Evolutionary conservation across 2,329 filamentous ascomycete genomes (phyloP), one percentile per base, ranked within the genome.

Genomic region (Fusarium torreyae): DNA sequence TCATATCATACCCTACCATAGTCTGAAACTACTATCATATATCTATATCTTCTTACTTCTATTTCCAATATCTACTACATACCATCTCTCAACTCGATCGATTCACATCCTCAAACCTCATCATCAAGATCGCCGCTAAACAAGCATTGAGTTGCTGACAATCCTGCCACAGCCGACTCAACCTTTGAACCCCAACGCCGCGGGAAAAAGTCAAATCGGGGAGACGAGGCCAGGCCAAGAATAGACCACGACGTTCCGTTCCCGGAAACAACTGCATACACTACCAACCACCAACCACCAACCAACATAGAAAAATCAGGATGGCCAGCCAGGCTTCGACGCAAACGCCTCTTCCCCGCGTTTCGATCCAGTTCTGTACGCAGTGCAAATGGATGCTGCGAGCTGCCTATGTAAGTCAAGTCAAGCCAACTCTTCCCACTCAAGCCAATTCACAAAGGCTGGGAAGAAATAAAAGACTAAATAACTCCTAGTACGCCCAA

Each of bases 371-470:
- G 71, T 98, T 93, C 82, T 98, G 94, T 82, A 97, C 93, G 1
- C 94, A 97, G 81, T 98, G 94, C 81, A 92, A 93, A 82, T 97
- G 94, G 94, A 93, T 96, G 88, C 82, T 97, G 13, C 84, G 94
- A 63, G 93, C 94, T 36, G 92, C 93, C 71, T 97, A 96, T 80
- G 93, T 95, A 87, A 72, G 87, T 80, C 44, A 44, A 45, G 10
- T 33, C 7, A 8, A 36, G 18, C 13, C 9, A 20, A 20, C 18
- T 20, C 18, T 10, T 31, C 3, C 11, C 28, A 13, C 10, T 31
- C 10, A 31, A 4, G 10, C 5, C 5, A 31, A 31, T 3, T 11
- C 13, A 31, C 10, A 11, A 31, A 31, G 28, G 9, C 10, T 31
- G 28, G 28, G 10, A 13, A 31, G 20, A n/a, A 28, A 33, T 15